Evolutionary conservation across 305 asterid genomes (phyloP).

Genomic region (Salvia sclarea): DNA sequence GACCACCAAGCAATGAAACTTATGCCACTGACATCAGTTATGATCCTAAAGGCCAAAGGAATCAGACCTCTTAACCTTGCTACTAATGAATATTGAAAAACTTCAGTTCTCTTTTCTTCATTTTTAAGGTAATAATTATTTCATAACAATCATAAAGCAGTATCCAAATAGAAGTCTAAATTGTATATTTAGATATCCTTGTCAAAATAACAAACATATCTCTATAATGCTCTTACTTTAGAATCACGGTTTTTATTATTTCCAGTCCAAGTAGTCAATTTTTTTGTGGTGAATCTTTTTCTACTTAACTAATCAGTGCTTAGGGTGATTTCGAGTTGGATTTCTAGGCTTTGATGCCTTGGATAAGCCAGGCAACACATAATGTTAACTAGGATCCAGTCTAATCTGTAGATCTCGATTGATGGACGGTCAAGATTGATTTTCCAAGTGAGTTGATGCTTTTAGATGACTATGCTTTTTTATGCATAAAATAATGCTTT

Average conservation of each 20-base stretch:
- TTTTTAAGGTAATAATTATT: not conserved
- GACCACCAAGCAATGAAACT: not conserved
- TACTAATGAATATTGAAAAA: not conserved
- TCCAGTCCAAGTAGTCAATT: not conserved
- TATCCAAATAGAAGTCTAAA: not conserved
- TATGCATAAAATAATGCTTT: no score
- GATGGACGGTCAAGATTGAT: no score
- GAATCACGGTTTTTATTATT: not conserved
- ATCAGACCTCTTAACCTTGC: constrained; percentile 11
- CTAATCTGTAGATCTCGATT: no score
- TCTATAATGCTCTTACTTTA: not conserved
- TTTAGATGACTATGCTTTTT: no score
- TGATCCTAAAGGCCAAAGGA: not conserved
- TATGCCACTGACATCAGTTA: not conserved
- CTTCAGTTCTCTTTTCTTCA: not conserved
- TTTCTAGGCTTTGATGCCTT: not conserved
- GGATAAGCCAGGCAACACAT: not conserved
- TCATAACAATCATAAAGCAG: not conserved
- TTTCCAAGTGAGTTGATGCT: no score
- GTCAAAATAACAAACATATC: not conserved
- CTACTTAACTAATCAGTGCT: not conserved
- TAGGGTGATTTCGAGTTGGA: not conserved
- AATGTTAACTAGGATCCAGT: no score
- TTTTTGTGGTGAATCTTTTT: not conserved
- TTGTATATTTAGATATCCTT: not conserved